Evolutionary conservation across 352 stramenopile species (phyloP).

Genomic region (Globisporangium perplexum): DNA sequence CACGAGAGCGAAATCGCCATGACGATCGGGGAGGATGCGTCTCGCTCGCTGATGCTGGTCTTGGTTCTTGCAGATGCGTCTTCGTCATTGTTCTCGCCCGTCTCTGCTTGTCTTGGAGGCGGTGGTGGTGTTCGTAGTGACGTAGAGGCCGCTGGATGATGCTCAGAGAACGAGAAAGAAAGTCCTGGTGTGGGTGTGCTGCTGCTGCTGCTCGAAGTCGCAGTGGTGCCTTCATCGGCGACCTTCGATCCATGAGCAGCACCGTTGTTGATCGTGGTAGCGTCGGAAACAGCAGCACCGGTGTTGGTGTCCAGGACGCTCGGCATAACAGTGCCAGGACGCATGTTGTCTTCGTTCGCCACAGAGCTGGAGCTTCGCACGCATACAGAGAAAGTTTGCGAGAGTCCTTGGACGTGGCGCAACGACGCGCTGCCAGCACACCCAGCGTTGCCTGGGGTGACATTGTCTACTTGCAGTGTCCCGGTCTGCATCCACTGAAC

Average conservation of each 20-base stretch:
- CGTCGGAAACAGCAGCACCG: background rate
- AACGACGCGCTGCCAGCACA: slow-evolving; percentile 1
- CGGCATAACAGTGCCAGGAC: background rate
- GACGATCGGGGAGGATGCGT: slow-evolving; percentile 1
- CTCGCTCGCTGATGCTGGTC: background rate
- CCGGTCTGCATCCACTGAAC: slow-evolving; percentile 24
- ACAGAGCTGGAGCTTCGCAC: slow-evolving; percentile 1
- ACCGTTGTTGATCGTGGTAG: background rate
- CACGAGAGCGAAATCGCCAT: slow-evolving; percentile 15
- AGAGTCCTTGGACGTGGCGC: slow-evolving; percentile 15
- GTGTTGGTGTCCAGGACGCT: background rate
- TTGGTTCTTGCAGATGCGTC: slow-evolving; percentile 3
- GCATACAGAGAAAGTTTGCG: slow-evolving; percentile 22
- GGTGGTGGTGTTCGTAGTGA: background rate
- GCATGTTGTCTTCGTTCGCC: slow-evolving; percentile 1
- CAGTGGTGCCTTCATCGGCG: background rate
- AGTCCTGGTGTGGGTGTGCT: background rate
- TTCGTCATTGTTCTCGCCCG: background rate
- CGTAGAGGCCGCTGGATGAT: background rate
- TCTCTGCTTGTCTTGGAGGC: background rate
- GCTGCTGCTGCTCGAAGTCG: background rate
- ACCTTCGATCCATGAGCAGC: background rate
- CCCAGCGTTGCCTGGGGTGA: slow-evolving; percentile 5
- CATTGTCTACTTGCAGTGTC: slow-evolving; percentile 29
- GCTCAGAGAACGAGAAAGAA: background rate